These are phyloP conservation scores for Jatropha multifida DNA, from an alignment of 441 rosid genomes.

Conservation along the genomic window DNA sequence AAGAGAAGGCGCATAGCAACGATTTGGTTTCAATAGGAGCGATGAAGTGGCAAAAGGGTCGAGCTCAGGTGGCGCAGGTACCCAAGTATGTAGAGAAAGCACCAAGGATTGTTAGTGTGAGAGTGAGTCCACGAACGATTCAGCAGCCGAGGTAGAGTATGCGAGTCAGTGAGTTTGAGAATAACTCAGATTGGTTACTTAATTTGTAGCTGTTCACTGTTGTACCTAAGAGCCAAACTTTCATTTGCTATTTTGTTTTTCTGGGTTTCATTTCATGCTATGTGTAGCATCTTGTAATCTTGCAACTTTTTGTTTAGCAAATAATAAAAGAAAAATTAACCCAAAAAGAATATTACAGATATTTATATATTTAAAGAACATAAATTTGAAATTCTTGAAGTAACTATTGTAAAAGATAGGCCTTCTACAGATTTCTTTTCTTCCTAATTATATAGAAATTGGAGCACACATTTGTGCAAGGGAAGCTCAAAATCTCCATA, in stretches of 20 bases:
- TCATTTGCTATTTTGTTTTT: not conserved
- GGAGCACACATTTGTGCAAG: not conserved
- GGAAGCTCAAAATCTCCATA: not conserved
- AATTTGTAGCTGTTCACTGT: not conserved
- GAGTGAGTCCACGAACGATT: constrained; percentile 58
- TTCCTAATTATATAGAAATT: not conserved
- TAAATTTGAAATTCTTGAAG: not conserved
- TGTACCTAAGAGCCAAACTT: not conserved
- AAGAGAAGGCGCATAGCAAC: constrained; percentile 14
- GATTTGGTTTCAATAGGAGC: constrained; percentile 38
- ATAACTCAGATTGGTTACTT: constrained; percentile 2
- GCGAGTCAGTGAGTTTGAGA: constrained; percentile 8
- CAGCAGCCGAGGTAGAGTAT: constrained; percentile 56
- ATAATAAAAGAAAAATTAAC: constrained; percentile 4
- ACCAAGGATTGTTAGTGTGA: constrained; percentile 51
- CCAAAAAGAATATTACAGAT: too few relatives aligned
- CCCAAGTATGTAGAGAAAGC: constrained; percentile 44
- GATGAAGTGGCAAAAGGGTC: constrained; percentile 41
- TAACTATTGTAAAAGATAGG: not conserved
- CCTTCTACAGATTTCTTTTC: not conserved
- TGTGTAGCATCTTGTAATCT: constrained; percentile 8
- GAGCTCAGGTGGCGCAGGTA: constrained; percentile 22
- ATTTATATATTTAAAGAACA: not conserved
- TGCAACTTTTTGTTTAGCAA: not conserved
- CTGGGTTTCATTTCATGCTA: not conserved